Base-by-base conservation (phyloP, 1,139 yeast genomes). In the Pichia norvegensis region DNA sequence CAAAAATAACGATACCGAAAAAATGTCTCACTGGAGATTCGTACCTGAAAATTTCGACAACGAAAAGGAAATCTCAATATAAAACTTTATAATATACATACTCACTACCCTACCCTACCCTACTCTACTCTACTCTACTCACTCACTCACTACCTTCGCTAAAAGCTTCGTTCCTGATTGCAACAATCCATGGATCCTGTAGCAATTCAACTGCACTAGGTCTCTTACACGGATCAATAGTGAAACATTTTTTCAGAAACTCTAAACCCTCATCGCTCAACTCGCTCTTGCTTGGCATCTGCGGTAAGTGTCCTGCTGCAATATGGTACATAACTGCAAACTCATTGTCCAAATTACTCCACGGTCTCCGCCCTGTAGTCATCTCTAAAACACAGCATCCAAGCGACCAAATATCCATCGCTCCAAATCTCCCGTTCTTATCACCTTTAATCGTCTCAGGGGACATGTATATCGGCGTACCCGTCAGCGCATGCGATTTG, bases 271-370 rank as follows among this genome's bases (percentile, higher is more conserved):
- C 76, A 31, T 73, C 76, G 55, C 94, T 80, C 46, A 92, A 68
- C 63, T 88, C 96, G 49, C 85, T 94, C 2, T 74, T 66, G 0
- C 81, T 65, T 4, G 98, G 98, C 46, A 92, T 70, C 56, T 78
- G 88, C 1, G 98, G 98, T 52, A 80, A 73, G 60, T 87, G 95
- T 1, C 97, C 96, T 1, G 95, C 95, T 1, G 97, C 97, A 58
- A 92, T 92, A 63, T 88, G 97, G 61, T 90, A 92, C 97, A 92
- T 90, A 43, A 92, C 87, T 1, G 97, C 97, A 95, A 95, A 92
- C 62, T 90, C 97, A 60, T 92, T 92, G 61, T 92, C 98, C 53
- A 88, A 70, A 62, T 88, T 85, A 17, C 95, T 86, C 94, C 94
- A 84, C 23, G 94, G 94, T 52, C 92, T 69, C 55, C 84, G 72